phyloP scores from a whole-genome alignment of 768 basidiomycete genomes.

The Panus rudis region DNA sequence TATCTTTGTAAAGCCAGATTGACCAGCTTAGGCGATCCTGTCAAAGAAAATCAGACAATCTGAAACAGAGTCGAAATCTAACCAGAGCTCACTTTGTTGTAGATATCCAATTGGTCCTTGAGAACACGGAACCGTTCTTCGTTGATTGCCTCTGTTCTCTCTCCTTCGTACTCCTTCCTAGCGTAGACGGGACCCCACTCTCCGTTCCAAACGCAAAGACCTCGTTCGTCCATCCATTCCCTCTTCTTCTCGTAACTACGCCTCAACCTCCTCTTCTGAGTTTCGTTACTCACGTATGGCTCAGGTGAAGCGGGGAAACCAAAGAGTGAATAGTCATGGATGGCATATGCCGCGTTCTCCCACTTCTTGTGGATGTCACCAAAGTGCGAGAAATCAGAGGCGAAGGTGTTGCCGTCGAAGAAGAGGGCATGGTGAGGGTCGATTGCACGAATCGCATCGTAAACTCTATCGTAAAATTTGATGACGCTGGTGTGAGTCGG shows the following conservation, averaged over 20 bases:
- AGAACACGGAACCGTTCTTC: conserved; percentile 56
- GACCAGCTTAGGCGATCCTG: conserved; percentile 72
- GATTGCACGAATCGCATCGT: conserved; percentile 61
- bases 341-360: conserved; percentile 69
- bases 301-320: conserved; percentile 63
- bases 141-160: conserved; percentile 60
- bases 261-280: conserved; percentile 44
- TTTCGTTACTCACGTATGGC: conserved; percentile 43
- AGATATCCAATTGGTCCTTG: conserved; percentile 67
- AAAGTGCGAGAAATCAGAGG: conserved; percentile 70
- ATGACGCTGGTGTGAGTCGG: conserved; percentile 57
- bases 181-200: conserved; percentile 85
- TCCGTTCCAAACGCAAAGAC: conserved; percentile 70
- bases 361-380: conserved; percentile 55
- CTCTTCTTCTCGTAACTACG: conserved; percentile 67
- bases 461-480: conserved; percentile 59
- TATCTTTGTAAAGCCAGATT: conserved; percentile 86
- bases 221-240: conserved; percentile 65
- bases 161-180: conserved; percentile 43
- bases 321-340: conserved; percentile 72
- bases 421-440: conserved; percentile 71
- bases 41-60: background rate
- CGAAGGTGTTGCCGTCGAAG: conserved; percentile 82
- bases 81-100: conserved; percentile 42
- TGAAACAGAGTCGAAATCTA: background rate